Evolutionary conservation across 2,329 filamentous ascomycete genomes (phyloP).

Genomic region (Canariomyces notabilis): DNA sequence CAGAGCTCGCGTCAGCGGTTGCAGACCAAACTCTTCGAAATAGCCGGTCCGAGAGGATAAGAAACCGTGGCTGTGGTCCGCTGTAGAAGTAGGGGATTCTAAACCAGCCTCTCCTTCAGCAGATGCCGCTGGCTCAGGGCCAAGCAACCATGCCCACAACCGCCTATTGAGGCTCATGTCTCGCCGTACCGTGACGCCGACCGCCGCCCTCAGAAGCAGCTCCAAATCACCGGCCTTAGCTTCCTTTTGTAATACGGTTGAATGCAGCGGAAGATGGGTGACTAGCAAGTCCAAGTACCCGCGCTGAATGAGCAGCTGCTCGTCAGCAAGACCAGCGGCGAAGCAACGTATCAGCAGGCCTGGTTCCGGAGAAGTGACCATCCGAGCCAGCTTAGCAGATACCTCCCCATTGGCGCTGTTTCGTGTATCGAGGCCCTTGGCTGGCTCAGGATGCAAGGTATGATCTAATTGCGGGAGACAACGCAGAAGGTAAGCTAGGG

Average conservation of each 20-base stretch:
- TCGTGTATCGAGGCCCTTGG: slow-evolving; percentile 29
- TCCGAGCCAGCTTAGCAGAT: slow-evolving; percentile 51
- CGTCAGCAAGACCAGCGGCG: slow-evolving; percentile 79
- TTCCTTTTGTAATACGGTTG: slow-evolving; percentile 69
- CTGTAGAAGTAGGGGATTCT: slow-evolving; percentile 41
- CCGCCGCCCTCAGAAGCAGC: slow-evolving; percentile 73
- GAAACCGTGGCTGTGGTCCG: slow-evolving; percentile 41
- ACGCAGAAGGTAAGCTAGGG: slow-evolving; percentile 78
- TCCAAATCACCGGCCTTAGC: slow-evolving; percentile 74
- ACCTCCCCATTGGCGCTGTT: slow-evolving; percentile 40
- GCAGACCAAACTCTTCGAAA: slow-evolving; percentile 74
- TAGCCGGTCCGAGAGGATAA: slow-evolving; percentile 65
- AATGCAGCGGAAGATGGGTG: slow-evolving; percentile 80
- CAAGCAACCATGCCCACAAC: slow-evolving; percentile 94
- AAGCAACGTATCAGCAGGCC: slow-evolving; percentile 88
- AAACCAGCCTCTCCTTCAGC: slow-evolving; percentile 43
- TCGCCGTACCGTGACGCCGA: slow-evolving; percentile 79
- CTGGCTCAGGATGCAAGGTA: slow-evolving; percentile 29
- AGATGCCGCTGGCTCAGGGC: slow-evolving; percentile 56
- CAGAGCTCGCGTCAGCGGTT: slow-evolving; percentile 68
- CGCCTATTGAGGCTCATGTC: slow-evolving; percentile 96
- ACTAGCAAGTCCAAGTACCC: slow-evolving; percentile 92
- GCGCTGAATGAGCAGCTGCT: slow-evolving; percentile 85
- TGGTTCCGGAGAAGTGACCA: slow-evolving; percentile 84
- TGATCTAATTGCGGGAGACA: slow-evolving; percentile 68